These are phyloP conservation scores for Rhodotorula toruloides DNA, from an alignment of 768 basidiomycete species.

Conservation along the genomic window DNA sequence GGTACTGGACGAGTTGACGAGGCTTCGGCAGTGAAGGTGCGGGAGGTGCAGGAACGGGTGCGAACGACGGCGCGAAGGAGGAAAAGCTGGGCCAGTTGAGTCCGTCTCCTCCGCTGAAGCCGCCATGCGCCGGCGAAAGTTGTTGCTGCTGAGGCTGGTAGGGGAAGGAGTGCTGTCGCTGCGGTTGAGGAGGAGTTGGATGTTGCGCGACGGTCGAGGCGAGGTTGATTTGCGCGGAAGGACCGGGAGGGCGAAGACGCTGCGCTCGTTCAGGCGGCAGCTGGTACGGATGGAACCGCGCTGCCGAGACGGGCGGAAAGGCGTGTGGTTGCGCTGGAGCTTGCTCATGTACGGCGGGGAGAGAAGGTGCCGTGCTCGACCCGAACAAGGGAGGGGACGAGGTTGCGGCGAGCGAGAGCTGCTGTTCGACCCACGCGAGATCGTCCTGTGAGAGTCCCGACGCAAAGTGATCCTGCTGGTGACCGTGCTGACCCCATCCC, in stretches of 20 bases:
- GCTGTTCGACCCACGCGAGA: slow-evolving; percentile 6
- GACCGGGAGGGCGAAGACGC: neutral
- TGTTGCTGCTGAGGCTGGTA: slow-evolving; percentile 3
- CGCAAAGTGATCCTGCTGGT: neutral
- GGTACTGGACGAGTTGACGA: slow-evolving; percentile 11
- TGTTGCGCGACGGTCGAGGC: neutral
- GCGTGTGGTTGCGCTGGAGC: slow-evolving; percentile 10
- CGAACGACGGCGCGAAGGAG: slow-evolving; percentile 2
- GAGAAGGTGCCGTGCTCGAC: too few species aligned
- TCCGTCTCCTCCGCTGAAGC: neutral
- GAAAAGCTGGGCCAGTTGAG: slow-evolving; percentile 9
- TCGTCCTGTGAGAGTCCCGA: neutral
- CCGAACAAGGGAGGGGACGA: neutral
- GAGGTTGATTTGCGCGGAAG: neutral
- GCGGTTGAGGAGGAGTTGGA: neutral
- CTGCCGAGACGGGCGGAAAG: slow-evolving; percentile 22
- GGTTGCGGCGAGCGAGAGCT: slow-evolving; percentile 2
- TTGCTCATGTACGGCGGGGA: neutral
- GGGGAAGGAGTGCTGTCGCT: neutral
- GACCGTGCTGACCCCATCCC: too few species aligned
- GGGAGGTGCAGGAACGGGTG: neutral
- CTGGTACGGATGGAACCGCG: slow-evolving; percentile 28
- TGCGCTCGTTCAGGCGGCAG: slow-evolving; percentile 2
- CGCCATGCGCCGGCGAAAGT: neutral
- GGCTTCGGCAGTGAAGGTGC: neutral